These are phyloP conservation scores for Saccharomyces hybrid DNA, from an alignment of 1,139 yeast species.

Conservation along the genomic window DNA sequence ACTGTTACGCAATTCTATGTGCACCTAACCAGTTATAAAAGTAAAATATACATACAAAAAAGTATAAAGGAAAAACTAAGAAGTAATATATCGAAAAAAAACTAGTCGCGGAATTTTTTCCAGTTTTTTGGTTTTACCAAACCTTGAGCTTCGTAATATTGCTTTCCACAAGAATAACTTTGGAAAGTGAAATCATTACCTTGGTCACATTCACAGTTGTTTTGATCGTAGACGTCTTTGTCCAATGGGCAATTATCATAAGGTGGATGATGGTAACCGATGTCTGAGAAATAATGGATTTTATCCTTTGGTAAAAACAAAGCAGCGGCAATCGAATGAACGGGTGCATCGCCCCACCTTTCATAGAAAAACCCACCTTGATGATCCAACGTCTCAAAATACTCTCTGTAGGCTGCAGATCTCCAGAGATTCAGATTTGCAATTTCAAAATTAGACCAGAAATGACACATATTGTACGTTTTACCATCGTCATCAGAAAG, in stretches of 20 bases:
- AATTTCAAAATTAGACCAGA: conserved; percentile 84
- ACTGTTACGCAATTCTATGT: not conserved
- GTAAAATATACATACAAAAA: not conserved
- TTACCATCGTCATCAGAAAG: conserved; percentile 60
- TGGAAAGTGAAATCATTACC: conserved; percentile 60
- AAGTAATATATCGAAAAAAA: not conserved
- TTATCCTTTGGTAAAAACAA: conserved; percentile 57
- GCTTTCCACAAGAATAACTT: conserved; percentile 52
- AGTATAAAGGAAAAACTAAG: not conserved
- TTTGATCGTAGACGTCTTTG: conserved; percentile 38
- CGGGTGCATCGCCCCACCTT: conserved; percentile 93
- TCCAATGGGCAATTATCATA: conserved; percentile 63
- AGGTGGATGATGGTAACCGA: conserved; percentile 51
- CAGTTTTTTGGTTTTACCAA: conserved; percentile 48
- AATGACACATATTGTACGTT: conserved; percentile 71
- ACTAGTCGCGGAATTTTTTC: conserved; percentile 31
- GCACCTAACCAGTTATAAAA: not conserved
- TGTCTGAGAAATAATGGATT: conserved; percentile 70
- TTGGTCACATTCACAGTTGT: conserved; percentile 61
- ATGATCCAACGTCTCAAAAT: conserved; percentile 63
- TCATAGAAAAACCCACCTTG: conserved; percentile 87
- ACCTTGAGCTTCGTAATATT: conserved; percentile 44
- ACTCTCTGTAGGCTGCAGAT: conserved; percentile 56
- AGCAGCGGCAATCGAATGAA: conserved; percentile 81
- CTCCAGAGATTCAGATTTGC: conserved; percentile 73